Percentiles rank a stretch among this genome's conserved stretches.
Evolutionary conservation across 2,329 filamentous ascomycete species (phyloP).

Genomic region (Aspergillus quadricinctus): DNA sequence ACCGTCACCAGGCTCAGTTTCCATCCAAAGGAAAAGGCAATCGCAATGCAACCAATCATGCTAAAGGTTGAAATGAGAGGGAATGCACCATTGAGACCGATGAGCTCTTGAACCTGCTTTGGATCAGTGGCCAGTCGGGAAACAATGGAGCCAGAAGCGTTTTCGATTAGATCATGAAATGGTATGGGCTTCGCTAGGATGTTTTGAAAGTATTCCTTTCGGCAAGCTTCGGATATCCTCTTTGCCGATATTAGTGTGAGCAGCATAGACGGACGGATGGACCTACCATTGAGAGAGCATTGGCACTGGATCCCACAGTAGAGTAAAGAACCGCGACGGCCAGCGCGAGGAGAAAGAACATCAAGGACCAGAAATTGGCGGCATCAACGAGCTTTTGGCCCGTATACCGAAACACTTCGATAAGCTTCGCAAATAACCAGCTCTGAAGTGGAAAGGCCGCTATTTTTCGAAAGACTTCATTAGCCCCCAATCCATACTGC

Average conservation of each 20-base stretch:
- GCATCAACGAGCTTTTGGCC: constrained; percentile 34
- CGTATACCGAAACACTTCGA: constrained; percentile 45
- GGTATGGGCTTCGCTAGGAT: constrained; percentile 41
- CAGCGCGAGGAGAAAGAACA: constrained; percentile 54
- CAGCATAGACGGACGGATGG: neutral
- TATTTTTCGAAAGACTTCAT: neutral
- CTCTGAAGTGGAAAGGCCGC: constrained; percentile 31
- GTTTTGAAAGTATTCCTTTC: constrained; percentile 44
- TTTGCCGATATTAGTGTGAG: constrained; percentile 12
- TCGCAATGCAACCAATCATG: constrained; percentile 59
- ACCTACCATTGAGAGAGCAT: constrained; percentile 43
- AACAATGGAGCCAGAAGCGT: constrained; percentile 47
- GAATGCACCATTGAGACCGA: constrained; percentile 44
- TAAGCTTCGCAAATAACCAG: constrained; percentile 45
- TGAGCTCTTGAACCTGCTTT: constrained; percentile 47
- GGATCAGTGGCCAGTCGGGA: constrained; percentile 47
- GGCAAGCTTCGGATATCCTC: constrained; percentile 36
- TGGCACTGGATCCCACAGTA: constrained; percentile 42
- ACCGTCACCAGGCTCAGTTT: constrained; percentile 66
- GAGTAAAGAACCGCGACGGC: constrained; percentile 44
- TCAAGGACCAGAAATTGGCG: constrained; percentile 50
- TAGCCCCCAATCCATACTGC: neutral
- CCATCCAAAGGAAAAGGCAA: constrained; percentile 71
- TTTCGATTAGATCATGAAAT: constrained; percentile 44
- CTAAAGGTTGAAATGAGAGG: constrained; percentile 63